Percentiles rank a stretch among this genome's conserved stretches.
Conservation (phyloP, 2,329 filamentous ascomycete species). For the Orbilia javanica region DNA sequence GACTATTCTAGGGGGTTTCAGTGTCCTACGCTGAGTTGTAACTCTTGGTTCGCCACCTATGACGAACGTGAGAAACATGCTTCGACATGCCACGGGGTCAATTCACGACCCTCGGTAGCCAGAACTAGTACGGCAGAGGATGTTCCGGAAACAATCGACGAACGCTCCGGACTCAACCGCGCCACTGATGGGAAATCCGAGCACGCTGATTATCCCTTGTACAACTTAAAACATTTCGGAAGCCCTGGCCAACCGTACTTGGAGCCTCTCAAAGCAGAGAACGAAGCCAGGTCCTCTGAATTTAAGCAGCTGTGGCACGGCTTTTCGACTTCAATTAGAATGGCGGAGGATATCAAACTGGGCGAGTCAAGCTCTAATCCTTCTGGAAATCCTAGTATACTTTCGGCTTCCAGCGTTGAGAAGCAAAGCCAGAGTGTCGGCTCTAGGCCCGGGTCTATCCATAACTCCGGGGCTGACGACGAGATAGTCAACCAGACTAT, state of each 20-base stretch:
- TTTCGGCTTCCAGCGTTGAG: not conserved
- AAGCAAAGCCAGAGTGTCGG: not conserved
- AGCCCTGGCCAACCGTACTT: not conserved
- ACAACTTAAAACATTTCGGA: not conserved
- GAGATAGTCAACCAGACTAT: slow-evolving; percentile 37
- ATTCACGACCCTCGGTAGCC: slow-evolving; percentile 6
- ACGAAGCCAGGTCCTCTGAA: slow-evolving; percentile 23
- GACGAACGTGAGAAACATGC: slow-evolving; percentile 40
- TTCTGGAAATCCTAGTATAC: slow-evolving; percentile 4
- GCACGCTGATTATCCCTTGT: not conserved
- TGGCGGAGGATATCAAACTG: slow-evolving; percentile 41
- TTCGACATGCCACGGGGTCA: slow-evolving; percentile 15
- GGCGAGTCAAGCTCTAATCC: not conserved
- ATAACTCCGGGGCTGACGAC: not conserved
- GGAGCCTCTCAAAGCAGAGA: not conserved
- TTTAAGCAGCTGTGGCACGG: slow-evolving; percentile 49
- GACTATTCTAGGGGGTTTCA: slow-evolving; percentile 9
- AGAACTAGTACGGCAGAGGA: not conserved
- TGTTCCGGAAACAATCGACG: not conserved
- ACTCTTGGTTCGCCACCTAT: slow-evolving; percentile 31
- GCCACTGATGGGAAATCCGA: not conserved
- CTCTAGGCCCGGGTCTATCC: not conserved
- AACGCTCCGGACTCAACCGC: not conserved
- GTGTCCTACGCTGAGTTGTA: slow-evolving; percentile 33
- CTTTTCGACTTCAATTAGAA: slow-evolving; percentile 38